Evolutionary conservation across 2,329 filamentous ascomycete species (phyloP), one percentile per base, ranked within the genome.

Genomic region (Microdochium nivale): DNA sequence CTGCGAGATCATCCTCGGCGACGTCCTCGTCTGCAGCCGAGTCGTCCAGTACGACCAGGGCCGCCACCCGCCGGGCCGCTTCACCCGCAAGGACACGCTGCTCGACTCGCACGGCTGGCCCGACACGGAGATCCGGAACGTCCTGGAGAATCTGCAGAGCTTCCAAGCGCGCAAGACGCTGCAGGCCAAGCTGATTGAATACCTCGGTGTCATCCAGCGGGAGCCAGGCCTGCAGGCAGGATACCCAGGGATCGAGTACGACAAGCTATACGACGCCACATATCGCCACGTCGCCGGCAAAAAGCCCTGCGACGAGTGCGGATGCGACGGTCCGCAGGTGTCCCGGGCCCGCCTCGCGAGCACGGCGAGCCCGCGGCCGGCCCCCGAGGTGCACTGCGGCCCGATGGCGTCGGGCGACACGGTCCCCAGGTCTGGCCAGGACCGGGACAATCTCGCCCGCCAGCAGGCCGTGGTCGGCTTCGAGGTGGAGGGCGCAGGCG

Each of bases 381-480:
- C 11, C 0, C 64, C 65, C 30, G 53, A 11, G 0, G 52, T 74
- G 0, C 66, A 70, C 47, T 57, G 73, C 27, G 71, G 72, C 0
- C 50, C 54, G 0, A 62, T 74, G 2, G 71, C 62, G 3, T 72
- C 69, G 1, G 69, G 64, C 14, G 65, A 74, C 48, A 61, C 59
- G 1, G 67, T 75, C 1, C 68, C 76, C 53, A 72, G 69, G 44
- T 67, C 66, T 14, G 67, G 64, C 1, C 48, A 57, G 14, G 55
- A 65, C 16, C 63, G 71, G 11, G 71, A 75, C 50, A 13, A 21
- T 0, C 57, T 72, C 19, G 63, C 68, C 3, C 35, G 52, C 8
- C 14, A 52, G 25, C 51, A 60, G 0, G 49, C 49, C 1, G 51
- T 67, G 2, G 60, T 68, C 14, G 65, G 56, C 0, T 69, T 68